phyloP scores from a whole-genome alignment of 176 grass and related monocot genomes.

The Eleusine indica region DNA sequence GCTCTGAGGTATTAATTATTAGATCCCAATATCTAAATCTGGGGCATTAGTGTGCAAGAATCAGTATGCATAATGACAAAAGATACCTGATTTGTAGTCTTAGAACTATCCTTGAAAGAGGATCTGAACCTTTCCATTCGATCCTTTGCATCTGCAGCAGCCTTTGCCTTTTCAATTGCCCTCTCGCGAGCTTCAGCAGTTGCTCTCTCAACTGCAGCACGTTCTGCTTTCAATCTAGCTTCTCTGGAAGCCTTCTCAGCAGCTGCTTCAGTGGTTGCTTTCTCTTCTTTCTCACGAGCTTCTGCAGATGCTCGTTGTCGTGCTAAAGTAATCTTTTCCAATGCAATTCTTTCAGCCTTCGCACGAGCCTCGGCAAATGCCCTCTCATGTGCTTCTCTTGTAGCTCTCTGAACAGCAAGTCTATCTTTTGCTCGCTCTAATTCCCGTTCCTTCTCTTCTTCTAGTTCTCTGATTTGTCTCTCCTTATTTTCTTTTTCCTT shows the following conservation, averaged over 20 bases:
- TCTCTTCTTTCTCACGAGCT: slow-evolving; percentile 69
- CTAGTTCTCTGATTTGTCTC: slow-evolving; percentile 52
- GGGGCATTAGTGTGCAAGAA: neutral
- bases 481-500: slow-evolving; percentile 56
- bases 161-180: slow-evolving; percentile 81
- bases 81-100: slow-evolving; percentile 65
- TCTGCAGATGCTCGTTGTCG: slow-evolving; percentile 74
- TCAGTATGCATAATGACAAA: neutral
- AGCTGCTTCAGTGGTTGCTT: slow-evolving; percentile 44
- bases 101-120: slow-evolving; percentile 67
- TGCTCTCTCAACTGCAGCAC: slow-evolving; percentile 91
- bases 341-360: slow-evolving; percentile 79
- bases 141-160: slow-evolving; percentile 73
- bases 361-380: slow-evolving; percentile 65
- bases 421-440: slow-evolving; percentile 93
- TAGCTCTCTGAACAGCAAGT: slow-evolving; percentile 84
- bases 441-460: slow-evolving; percentile 75
- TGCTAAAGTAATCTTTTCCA: slow-evolving; percentile 74
- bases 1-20: slow-evolving; percentile 26
- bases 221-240: slow-evolving; percentile 81
- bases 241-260: slow-evolving; percentile 69
- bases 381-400: slow-evolving; percentile 71
- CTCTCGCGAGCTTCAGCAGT: slow-evolving; percentile 84
- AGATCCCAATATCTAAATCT: slow-evolving; percentile 16
- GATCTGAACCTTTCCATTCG: slow-evolving; percentile 61